These are phyloP conservation scores for Sideroxylon spinosum DNA, from an alignment of 179 eudicot genomes.

Conservation along the genomic window DNA sequence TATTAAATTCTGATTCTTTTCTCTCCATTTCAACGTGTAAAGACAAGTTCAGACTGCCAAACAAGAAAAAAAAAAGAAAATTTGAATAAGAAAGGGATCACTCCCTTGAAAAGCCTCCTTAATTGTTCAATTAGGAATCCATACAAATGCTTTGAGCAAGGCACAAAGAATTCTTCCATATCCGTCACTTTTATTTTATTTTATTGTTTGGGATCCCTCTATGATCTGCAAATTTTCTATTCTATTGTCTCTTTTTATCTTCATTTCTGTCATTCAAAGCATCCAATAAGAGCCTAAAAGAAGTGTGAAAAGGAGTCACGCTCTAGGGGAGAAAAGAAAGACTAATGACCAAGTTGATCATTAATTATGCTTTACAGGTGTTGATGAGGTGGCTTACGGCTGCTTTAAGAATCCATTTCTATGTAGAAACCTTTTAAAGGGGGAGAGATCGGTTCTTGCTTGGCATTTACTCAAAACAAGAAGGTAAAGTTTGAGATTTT, in stretches of 20 bases:
- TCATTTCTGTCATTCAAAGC: not conserved
- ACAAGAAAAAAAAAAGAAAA: too few species aligned
- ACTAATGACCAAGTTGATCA: slow-evolving; percentile 15
- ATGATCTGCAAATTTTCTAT: not conserved
- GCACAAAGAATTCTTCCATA: not conserved
- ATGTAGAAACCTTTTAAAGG: too few species aligned
- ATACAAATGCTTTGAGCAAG: not conserved
- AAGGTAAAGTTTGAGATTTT: too few species aligned
- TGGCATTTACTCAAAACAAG: too few species aligned
- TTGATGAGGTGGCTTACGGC: slow-evolving; percentile 18
- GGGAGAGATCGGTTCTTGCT: too few species aligned
- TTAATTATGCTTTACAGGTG: slow-evolving; percentile 23
- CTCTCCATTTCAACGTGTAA: slow-evolving; percentile 6
- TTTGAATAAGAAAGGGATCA: slow-evolving; percentile 3
- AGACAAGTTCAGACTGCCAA: slow-evolving; percentile 12
- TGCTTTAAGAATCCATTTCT: slow-evolving; percentile 13
- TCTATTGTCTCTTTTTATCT: not conserved
- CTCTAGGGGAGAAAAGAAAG: not conserved
- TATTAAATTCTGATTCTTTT: slow-evolving; percentile 13
- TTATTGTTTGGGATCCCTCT: not conserved
- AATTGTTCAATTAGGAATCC: slow-evolving; percentile 14
- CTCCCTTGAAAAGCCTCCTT: slow-evolving; percentile 1
- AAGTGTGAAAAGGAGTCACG: not conserved
- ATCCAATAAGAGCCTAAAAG: not conserved
- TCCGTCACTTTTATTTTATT: too few species aligned